Evolutionary conservation across 2,329 filamentous ascomycete species (phyloP).

Genomic region (Nemania abortiva): DNA sequence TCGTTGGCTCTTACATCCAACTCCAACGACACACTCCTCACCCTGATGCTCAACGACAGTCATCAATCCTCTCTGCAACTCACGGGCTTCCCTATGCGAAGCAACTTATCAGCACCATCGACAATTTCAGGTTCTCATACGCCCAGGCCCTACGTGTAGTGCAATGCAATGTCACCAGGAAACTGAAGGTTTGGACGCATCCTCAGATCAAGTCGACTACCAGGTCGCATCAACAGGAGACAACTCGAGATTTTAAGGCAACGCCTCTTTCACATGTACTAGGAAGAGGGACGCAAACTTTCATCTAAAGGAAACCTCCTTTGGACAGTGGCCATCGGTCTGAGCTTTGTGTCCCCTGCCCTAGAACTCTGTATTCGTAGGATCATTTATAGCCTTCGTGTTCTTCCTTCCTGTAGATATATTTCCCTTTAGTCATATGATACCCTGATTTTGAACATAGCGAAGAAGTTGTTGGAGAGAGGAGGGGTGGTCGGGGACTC

Average conservation of each 20-base stretch:
- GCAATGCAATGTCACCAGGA: slow-evolving; percentile 13
- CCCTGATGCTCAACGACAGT: background rate
- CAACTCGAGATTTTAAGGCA: background rate
- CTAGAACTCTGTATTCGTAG: slow-evolving; percentile 8
- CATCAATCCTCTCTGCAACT: background rate
- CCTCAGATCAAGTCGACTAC: background rate
- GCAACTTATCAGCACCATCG: background rate
- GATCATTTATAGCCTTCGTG: slow-evolving; percentile 9
- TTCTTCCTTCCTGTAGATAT: background rate
- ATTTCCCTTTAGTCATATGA: slow-evolving; percentile 23
- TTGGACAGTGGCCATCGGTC: background rate
- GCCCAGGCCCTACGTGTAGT: background rate
- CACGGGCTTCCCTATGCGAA: background rate
- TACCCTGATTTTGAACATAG: slow-evolving; percentile 24
- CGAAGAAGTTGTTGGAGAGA: slow-evolving; percentile 7
- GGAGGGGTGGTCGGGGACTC: slow-evolving; percentile 10
- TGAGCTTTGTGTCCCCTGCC: background rate
- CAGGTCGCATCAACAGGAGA: background rate
- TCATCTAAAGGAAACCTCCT: background rate
- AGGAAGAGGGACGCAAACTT: background rate
- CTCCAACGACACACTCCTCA: background rate
- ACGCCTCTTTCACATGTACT: background rate
- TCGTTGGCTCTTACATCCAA: background rate
- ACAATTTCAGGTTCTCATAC: slow-evolving; percentile 5
- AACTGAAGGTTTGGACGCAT: background rate